phyloP scores from a whole-genome alignment of 2,329 filamentous ascomycete species.

The Beauveria rudraprayagi region DNA sequence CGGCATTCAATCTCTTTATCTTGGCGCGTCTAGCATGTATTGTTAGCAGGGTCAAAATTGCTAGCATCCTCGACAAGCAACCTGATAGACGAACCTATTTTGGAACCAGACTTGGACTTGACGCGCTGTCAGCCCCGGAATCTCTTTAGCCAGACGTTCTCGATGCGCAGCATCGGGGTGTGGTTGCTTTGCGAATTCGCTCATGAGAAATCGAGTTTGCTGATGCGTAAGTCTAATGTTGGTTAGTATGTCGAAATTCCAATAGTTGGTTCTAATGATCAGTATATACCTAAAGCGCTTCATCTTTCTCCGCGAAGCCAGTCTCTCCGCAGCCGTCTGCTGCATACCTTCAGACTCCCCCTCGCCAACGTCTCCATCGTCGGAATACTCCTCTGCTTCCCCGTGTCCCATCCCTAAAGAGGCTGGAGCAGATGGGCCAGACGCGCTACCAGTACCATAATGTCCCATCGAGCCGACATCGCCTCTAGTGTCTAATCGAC shows the following conservation, averaged over 20 bases:
- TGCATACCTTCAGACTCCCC: constrained; percentile 2
- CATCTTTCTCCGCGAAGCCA: constrained; percentile 56
- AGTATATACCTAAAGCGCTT: constrained; percentile 64
- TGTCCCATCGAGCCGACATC: background rate
- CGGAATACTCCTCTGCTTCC: constrained; percentile 7
- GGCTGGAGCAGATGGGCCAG: background rate
- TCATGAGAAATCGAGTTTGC: constrained; percentile 96
- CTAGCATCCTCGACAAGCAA: background rate
- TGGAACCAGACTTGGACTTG: constrained; percentile 99
- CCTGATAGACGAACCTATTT: constrained; percentile 60
- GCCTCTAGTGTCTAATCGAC: background rate
- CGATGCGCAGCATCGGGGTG: constrained; percentile 88
- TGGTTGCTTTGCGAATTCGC: constrained; percentile 89
- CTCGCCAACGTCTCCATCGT: constrained; percentile 9
- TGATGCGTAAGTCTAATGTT: constrained; percentile 73
- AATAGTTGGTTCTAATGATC: background rate
- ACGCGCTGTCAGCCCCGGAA: constrained; percentile 81
- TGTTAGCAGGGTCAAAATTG: constrained; percentile 12
- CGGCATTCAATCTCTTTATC: constrained; percentile 62
- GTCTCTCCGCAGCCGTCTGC: constrained; percentile 49
- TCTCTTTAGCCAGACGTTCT: constrained; percentile 79
- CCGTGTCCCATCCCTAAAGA: background rate
- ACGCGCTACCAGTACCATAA: background rate
- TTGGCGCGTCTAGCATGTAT: constrained; percentile 49
- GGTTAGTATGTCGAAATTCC: background rate